Evolutionary conservation across 768 basidiomycete genomes (phyloP).

Genomic region (Amylocystis lapponica): DNA sequence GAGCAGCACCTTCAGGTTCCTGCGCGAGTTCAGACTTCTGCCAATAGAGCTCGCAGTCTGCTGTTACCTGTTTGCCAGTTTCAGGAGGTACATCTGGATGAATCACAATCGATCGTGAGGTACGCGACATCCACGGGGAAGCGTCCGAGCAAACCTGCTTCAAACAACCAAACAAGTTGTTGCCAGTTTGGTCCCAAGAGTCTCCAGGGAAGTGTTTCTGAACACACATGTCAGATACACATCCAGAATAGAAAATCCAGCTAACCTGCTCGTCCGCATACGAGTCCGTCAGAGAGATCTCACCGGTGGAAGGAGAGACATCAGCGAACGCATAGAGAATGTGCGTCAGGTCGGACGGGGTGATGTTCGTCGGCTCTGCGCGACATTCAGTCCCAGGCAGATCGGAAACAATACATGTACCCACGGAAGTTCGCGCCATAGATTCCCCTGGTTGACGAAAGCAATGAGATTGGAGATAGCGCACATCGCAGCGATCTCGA

Average conservation of each 20-base stretch:
- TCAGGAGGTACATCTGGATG: slow-evolving; percentile 43
- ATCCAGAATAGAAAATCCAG: neutral
- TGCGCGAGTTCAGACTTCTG: slow-evolving; percentile 11
- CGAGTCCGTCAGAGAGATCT: slow-evolving; percentile 59
- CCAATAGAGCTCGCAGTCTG: neutral
- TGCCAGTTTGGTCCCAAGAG: slow-evolving; percentile 68
- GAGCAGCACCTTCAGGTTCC: slow-evolving; percentile 46
- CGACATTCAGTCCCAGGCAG: neutral
- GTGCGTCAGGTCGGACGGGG: slow-evolving; percentile 58
- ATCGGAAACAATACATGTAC: slow-evolving; percentile 1
- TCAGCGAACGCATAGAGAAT: slow-evolving; percentile 81
- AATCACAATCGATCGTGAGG: neutral
- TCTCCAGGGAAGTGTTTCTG: slow-evolving; percentile 72
- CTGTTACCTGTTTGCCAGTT: slow-evolving; percentile 47
- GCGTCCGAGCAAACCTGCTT: slow-evolving; percentile 50
- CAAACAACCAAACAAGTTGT: slow-evolving; percentile 75
- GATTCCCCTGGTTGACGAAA: slow-evolving; percentile 19
- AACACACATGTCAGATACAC: slow-evolving; percentile 5
- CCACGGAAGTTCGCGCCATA: slow-evolving; percentile 28
- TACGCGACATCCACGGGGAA: neutral
- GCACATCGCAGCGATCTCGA: no score
- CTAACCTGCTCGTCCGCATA: slow-evolving; percentile 69
- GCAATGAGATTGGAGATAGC: neutral
- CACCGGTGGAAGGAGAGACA: slow-evolving; percentile 52
- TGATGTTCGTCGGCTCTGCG: slow-evolving; percentile 61